Percentiles rank a stretch among this genome's conserved stretches.
These are phyloP conservation scores for Psilocybe mexicana DNA, from an alignment of 1,284 basidiomycete genomes.

Conservation along the genomic window DNA sequence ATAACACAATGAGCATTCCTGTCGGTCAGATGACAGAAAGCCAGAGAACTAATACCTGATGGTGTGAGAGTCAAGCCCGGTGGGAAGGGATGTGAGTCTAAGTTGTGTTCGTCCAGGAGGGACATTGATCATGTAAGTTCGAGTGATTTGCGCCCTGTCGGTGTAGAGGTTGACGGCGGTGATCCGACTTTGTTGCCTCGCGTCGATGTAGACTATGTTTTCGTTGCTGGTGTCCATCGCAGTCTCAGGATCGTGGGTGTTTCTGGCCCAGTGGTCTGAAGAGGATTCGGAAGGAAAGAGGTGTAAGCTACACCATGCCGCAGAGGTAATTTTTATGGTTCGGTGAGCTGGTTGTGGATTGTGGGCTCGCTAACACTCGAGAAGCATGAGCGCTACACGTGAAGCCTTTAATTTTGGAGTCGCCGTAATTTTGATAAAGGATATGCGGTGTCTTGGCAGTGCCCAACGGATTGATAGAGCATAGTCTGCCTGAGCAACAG, in stretches of 20 bases:
- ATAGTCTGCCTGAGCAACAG: no score
- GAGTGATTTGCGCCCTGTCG: neutral
- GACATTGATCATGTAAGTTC: constrained; percentile 19
- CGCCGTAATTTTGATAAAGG: no score
- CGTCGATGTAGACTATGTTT: constrained; percentile 12
- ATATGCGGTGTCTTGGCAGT: no score
- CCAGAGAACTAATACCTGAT: constrained; percentile 21
- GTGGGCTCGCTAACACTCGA: no score
- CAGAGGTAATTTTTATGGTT: no score
- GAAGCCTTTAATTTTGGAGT: no score
- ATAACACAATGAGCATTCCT: neutral
- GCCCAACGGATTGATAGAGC: no score
- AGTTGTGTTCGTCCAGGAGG: constrained; percentile 30
- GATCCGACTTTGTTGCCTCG: constrained; percentile 12
- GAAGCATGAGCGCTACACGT: no score
- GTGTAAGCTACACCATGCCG: no score
- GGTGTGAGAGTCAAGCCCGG: constrained; percentile 26
- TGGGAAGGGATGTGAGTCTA: constrained; percentile 25
- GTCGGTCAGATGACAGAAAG: neutral
- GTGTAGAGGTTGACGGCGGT: neutral
- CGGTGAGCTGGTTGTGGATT: no score
- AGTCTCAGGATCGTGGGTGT: neutral
- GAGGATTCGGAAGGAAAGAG: no score
- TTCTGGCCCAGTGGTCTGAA: no score
- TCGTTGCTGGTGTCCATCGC: neutral